Evolutionary conservation across 257 asterid genomes (phyloP).

Genomic region (Thymus mandschuricus): DNA sequence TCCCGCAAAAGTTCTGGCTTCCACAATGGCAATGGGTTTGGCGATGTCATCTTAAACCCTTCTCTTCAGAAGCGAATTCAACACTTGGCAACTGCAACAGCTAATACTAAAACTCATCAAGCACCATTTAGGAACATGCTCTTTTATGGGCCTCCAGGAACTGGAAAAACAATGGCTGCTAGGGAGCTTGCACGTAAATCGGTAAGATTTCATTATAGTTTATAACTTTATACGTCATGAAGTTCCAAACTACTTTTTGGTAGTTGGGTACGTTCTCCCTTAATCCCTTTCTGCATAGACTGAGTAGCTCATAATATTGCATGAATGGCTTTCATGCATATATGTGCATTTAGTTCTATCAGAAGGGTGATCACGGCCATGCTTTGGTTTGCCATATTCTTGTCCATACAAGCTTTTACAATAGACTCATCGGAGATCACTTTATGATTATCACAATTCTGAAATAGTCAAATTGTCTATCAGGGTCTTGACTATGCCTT

Average conservation of each 20-base stretch:
- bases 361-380: not conserved
- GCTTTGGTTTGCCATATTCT: not conserved
- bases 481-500: conserved; percentile 98
- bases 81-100: conserved; percentile 86
- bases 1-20: conserved; percentile 40
- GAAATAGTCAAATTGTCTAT: conserved; percentile 28
- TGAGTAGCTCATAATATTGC: not conserved
- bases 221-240: conserved; percentile 24
- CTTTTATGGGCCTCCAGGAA: conserved; percentile 97
- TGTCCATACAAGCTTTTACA: not conserved
- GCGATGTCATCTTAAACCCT: conserved; percentile 89
- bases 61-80: conserved; percentile 87
- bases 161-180: conserved; percentile 99
- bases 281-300: not conserved
- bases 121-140: conserved; percentile 98
- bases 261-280: conserved; percentile 1
- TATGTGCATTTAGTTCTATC: not conserved
- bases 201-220: conserved; percentile 52
- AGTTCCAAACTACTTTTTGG: conserved; percentile 11
- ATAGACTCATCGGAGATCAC: not conserved
- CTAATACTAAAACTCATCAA: conserved; percentile 88
- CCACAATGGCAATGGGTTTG: conserved; percentile 65
- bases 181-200: conserved; percentile 98
- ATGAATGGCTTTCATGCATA: conserved; percentile 2
- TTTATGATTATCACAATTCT: not conserved